These are phyloP conservation scores for Didymella glomerata DNA, from an alignment of 2,329 filamentous ascomycete genomes.

Conservation along the genomic window DNA sequence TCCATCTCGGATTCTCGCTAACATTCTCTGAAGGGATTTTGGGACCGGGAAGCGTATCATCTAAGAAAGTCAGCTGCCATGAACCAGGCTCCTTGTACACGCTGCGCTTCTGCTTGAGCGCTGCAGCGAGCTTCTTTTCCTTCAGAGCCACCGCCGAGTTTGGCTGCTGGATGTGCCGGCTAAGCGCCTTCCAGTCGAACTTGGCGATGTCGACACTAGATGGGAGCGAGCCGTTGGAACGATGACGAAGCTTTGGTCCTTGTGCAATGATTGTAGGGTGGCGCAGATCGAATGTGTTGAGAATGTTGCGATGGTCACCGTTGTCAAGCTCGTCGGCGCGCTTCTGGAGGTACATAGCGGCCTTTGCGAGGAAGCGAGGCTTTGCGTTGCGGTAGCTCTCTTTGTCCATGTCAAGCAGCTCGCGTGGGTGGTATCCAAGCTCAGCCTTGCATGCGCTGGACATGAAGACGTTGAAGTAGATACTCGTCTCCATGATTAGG, in stretches of 20 bases:
- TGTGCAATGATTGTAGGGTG: slow-evolving; percentile 17
- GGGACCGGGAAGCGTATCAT: slow-evolving; percentile 13
- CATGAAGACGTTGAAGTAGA: slow-evolving; percentile 21
- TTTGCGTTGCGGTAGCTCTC: background rate
- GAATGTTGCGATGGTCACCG: background rate
- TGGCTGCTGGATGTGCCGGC: slow-evolving; percentile 19
- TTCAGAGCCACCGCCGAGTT: slow-evolving; percentile 2
- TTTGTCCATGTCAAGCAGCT: slow-evolving; percentile 8
- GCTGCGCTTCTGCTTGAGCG: slow-evolving; percentile 15
- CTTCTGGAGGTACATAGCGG: slow-evolving; percentile 4
- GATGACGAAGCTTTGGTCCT: background rate
- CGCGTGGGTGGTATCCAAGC: slow-evolving; percentile 7
- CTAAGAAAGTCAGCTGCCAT: slow-evolving; percentile 24
- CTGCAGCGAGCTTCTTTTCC: slow-evolving; percentile 20
- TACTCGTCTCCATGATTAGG: slow-evolving; percentile 15
- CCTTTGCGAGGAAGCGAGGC: background rate
- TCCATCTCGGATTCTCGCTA: slow-evolving; percentile 21
- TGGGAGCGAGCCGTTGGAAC: slow-evolving; percentile 8
- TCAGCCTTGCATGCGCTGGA: slow-evolving; percentile 9
- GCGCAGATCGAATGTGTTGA: slow-evolving; percentile 11
- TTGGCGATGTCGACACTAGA: slow-evolving; percentile 5
- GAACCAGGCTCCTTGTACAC: slow-evolving; percentile 20
- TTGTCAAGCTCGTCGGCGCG: slow-evolving; percentile 17
- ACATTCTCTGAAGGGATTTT: slow-evolving; percentile 4
- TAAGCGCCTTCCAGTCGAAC: slow-evolving; percentile 23